These are phyloP conservation scores for Groenewaldozyma salmanticensis DNA, from an alignment of 805 yeast species.

Conservation along the genomic window DNA sequence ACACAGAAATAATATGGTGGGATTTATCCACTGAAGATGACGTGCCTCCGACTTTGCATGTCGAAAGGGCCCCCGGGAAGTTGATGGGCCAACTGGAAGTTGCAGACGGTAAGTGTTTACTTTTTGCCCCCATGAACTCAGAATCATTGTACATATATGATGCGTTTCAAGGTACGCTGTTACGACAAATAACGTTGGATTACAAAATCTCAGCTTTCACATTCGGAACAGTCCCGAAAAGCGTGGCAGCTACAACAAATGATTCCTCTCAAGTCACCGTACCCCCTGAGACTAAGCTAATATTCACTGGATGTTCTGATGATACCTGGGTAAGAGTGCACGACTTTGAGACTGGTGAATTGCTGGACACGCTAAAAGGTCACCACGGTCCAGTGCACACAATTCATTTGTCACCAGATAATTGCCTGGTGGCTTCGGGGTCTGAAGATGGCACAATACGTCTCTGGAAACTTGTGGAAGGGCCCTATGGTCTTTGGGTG, in stretches of 20 bases:
- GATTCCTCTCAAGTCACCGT: too few species aligned
- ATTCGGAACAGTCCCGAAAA: too few species aligned
- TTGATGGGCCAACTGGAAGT: conserved; percentile 19
- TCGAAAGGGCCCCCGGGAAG: conserved; percentile 4
- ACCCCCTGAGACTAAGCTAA: conserved; percentile 13
- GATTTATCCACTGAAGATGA: conserved; percentile 13
- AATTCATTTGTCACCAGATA: conserved; percentile 76
- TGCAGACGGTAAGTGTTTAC: conserved; percentile 11
- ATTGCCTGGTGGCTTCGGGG: conserved; percentile 70
- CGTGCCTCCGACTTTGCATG: too few species aligned
- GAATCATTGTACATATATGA: conserved; percentile 16
- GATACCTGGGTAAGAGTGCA: conserved; percentile 28
- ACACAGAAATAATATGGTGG: conserved; percentile 23
- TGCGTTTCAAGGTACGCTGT: conserved; percentile 10
- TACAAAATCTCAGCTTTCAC: conserved; percentile 22
- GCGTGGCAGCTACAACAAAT: too few species aligned
- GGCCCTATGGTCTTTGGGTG: conserved; percentile 27
- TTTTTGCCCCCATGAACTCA: conserved; percentile 21
- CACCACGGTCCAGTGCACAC: conserved; percentile 95
- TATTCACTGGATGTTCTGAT: conserved; percentile 21
- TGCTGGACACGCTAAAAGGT: conserved; percentile 81
- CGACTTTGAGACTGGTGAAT: conserved; percentile 58
- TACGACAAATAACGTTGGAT: conserved; percentile 15
- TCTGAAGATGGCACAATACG: conserved; percentile 97
- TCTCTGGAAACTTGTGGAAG: conserved; percentile 64